Base-by-base conservation (phyloP, 306 rosid genomes). In the Medicago truncatula region DNA sequence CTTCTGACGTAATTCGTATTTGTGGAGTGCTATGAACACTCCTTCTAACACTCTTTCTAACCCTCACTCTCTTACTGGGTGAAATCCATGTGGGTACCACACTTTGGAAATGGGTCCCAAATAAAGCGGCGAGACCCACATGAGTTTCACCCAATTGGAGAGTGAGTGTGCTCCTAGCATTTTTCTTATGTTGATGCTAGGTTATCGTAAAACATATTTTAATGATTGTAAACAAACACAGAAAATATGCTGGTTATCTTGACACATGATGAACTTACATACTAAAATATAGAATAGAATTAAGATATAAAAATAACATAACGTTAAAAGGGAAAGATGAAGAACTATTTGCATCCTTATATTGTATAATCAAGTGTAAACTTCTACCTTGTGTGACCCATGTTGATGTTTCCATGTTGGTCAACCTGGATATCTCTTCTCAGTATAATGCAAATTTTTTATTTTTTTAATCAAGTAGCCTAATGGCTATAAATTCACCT, bases 341-440 rank as follows among this genome's bases (percentile, higher is more conserved):
- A 50, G 38, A 63, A n/a, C 41, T 43, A 67, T 70, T 70, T 38
- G 5, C 69, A 54, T 70, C 28, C 70, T 56, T 64, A 14, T 81
- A 50, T 28, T 61, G 7, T 44, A 12, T 50, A 59, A 56, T 65
- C 50, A 73, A 56, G 3, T n/a, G 73, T 31, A 41, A 61, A 74
- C 71, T 58, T 74, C 17, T 73, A 67, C 56, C 61, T 46, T 74
- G 41, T 56, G 31, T 15, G 15, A 31, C 39, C 39, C 12, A 15
- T 54, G 56, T 73, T 46, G 53, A 31, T 49, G 39, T 28, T 66
- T 57, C 17, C 17, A 53, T 53, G 59, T 53, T 53, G 59, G 21
- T 21, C 59, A 53, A 53, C 21, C 17, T 16, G 8, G 60, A 53
- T 9, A 16, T 53, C 9, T 53, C 23, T 53, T 53, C 59, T 53